Evolutionary conservation across 1,284 basidiomycete species (phyloP).

Genomic region (Leccinum laetum): DNA sequence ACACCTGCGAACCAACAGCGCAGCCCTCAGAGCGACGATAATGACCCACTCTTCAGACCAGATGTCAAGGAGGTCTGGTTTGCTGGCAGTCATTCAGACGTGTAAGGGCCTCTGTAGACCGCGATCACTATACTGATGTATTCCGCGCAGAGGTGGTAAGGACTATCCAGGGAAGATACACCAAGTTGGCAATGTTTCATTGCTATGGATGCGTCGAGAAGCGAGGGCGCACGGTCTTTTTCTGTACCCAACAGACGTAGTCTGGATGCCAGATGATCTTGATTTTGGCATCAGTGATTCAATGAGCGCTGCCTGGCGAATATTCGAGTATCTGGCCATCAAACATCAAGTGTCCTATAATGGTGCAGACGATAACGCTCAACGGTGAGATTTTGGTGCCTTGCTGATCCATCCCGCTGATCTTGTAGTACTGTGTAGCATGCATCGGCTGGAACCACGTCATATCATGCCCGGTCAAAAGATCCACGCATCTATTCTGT

Average conservation of each 20-base stretch:
- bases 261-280: conserved; percentile 29
- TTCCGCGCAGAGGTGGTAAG: conserved; percentile 20
- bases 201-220: conserved; percentile 20
- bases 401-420: not conserved
- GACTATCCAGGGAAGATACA: conserved; percentile 11
- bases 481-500: conserved; percentile 30
- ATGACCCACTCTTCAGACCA: not conserved
- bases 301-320: conserved; percentile 19
- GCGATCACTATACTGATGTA: not conserved
- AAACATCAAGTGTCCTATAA: conserved; percentile 26
- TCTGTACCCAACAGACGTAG: conserved; percentile 21
- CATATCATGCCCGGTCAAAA: conserved; percentile 33
- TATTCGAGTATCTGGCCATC: conserved; percentile 28
- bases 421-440: conserved; percentile 8
- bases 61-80: conserved; percentile 26
- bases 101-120: conserved; percentile 10
- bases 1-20: not conserved
- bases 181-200: conserved; percentile 14
- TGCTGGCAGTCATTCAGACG: conserved; percentile 22
- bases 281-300: conserved; percentile 22
- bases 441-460: conserved; percentile 21
- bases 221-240: conserved; percentile 21
- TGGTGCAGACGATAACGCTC: conserved; percentile 9
- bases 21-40: too few species aligned
- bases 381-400: conserved; percentile 13